Evolutionary conservation across 176 grass and related monocot genomes (phyloP).

Genomic region (Pontederia crassipes): DNA sequence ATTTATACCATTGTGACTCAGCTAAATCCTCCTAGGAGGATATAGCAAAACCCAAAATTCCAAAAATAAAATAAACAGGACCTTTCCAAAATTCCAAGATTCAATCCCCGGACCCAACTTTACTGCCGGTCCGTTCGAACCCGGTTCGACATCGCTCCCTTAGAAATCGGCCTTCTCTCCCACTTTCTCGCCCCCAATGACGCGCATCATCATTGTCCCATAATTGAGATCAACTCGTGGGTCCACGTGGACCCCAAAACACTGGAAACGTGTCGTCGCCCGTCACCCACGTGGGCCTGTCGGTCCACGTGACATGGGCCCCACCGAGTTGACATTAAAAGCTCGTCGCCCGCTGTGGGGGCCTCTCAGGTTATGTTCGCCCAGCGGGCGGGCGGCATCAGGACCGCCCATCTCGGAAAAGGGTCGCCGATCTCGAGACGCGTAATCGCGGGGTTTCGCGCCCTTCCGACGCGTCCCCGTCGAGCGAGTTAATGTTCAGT

Average conservation of each 20-base stretch:
- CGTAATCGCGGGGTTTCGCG: background rate
- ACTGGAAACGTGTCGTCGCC: background rate
- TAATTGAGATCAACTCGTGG: background rate
- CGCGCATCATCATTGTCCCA: background rate
- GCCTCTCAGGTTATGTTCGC: background rate
- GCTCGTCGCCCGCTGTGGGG: background rate
- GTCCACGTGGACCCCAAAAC: background rate
- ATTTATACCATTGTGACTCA: too few relatives aligned
- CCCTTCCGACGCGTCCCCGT: background rate
- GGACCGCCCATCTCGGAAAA: background rate
- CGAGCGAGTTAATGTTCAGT: background rate
- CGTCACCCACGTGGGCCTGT: background rate
- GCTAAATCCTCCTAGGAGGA: too few relatives aligned
- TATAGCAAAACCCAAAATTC: too few relatives aligned
- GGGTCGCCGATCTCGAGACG: background rate
- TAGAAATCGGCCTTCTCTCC: too few relatives aligned
- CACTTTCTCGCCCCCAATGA: background rate
- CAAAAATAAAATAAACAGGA: too few relatives aligned
- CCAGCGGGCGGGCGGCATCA: too few relatives aligned
- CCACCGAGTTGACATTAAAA: background rate
- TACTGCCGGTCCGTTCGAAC: background rate
- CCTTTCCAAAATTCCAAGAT: background rate
- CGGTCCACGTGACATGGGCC: background rate
- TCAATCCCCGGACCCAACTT: background rate
- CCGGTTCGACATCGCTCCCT: background rate